These are phyloP conservation scores for Rosa chinensis DNA, from an alignment of 306 rosid species.

Conservation along the genomic window DNA sequence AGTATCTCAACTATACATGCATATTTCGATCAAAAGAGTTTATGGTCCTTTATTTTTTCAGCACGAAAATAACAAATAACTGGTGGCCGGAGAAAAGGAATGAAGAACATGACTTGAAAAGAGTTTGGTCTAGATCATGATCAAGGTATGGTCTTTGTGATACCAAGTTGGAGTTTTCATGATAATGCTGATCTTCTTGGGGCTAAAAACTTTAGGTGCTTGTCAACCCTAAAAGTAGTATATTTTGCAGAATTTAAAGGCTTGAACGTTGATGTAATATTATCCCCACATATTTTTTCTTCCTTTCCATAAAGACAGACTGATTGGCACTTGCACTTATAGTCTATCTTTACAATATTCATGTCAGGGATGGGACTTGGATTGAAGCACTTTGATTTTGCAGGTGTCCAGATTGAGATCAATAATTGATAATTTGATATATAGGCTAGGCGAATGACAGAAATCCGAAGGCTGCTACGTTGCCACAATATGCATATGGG, in stretches of 20 bases:
- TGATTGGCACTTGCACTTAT: neutral
- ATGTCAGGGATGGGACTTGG: neutral
- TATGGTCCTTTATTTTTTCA: slow-evolving; percentile 16
- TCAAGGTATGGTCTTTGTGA: neutral
- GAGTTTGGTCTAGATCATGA: slow-evolving; percentile 2
- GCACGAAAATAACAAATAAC: slow-evolving; percentile 14
- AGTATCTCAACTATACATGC: slow-evolving; percentile 28
- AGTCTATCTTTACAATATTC: slow-evolving; percentile 6
- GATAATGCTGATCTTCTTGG: neutral
- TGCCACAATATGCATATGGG: neutral
- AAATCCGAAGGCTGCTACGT: neutral
- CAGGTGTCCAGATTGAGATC: neutral
- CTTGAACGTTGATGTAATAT: neutral
- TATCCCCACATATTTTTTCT: neutral
- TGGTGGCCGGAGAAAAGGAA: slow-evolving; percentile 25
- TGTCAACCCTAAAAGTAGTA: neutral
- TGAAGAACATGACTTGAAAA: neutral
- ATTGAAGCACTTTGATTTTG: neutral
- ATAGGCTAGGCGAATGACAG: neutral
- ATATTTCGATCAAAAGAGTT: slow-evolving; percentile 16
- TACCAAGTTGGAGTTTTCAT: neutral
- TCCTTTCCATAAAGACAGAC: neutral
- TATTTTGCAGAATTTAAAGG: neutral
- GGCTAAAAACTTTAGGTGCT: neutral
- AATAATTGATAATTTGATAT: neutral